phyloP scores from a whole-genome alignment of 2,329 filamentous ascomycete genomes.

The Penicillium psychrosexuale region DNA sequence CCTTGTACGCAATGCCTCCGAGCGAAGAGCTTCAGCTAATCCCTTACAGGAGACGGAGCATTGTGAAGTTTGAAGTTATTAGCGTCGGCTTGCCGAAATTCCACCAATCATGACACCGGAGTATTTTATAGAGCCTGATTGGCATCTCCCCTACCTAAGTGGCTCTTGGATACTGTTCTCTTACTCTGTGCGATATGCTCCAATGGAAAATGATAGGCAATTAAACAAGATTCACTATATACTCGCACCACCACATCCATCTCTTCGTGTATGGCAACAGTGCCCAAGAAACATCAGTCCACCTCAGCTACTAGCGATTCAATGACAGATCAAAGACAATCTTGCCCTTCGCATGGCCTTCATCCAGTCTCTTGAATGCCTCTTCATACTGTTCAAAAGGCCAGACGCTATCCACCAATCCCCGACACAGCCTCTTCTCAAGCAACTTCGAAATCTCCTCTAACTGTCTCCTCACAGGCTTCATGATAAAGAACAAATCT shows the following conservation, averaged over 20 bases:
- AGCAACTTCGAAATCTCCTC: slow-evolving; percentile 39
- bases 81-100: background rate
- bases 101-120: background rate
- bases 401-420: slow-evolving; percentile 44
- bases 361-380: slow-evolving; percentile 41
- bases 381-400: slow-evolving; percentile 40
- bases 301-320: background rate
- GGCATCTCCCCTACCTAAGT: background rate
- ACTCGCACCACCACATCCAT: too few relatives aligned
- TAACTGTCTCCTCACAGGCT: slow-evolving; percentile 37
- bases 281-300: background rate
- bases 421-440: slow-evolving; percentile 36
- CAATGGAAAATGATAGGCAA: too few relatives aligned
- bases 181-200: background rate
- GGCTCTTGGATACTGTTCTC: background rate
- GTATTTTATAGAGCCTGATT: background rate
- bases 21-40: background rate
- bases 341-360: slow-evolving; percentile 45
- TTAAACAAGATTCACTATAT: too few relatives aligned
- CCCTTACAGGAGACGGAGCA: too few relatives aligned
- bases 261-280: too few relatives aligned
- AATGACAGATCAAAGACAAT: slow-evolving; percentile 36
- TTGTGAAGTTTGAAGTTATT: background rate
- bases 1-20: background rate
- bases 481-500: slow-evolving; percentile 45